phyloP scores from a whole-genome alignment of 2,329 filamentous ascomycete genomes.

The Lachnellula arida region DNA sequence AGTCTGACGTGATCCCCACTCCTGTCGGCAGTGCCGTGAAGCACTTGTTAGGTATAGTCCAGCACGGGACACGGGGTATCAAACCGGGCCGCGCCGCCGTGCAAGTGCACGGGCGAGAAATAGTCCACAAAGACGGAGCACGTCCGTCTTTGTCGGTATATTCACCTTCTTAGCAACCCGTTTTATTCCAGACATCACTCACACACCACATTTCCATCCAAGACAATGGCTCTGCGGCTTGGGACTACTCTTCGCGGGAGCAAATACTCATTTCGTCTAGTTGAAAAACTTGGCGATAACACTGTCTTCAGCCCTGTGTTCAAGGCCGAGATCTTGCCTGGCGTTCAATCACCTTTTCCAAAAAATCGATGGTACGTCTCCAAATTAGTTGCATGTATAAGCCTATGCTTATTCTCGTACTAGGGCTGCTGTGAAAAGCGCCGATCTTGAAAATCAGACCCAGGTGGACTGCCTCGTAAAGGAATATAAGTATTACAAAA shows the following conservation, averaged over 20 bases:
- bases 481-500: slow-evolving; percentile 11
- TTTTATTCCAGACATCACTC: slow-evolving; percentile 1
- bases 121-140: too few species aligned
- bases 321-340: slow-evolving; percentile 7
- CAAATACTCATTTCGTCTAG: slow-evolving; percentile 5
- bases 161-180: too few species aligned
- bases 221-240: slow-evolving; percentile 4
- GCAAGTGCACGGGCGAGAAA: too few species aligned
- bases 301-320: slow-evolving; percentile 7
- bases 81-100: too few species aligned
- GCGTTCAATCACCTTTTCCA: slow-evolving; percentile 5
- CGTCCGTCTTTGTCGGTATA: too few species aligned
- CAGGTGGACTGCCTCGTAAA: slow-evolving; percentile 6
- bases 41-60: neutral
- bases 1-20: neutral
- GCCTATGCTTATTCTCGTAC: slow-evolving; percentile 3
- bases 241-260: slow-evolving; percentile 3
- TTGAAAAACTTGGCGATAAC: slow-evolving; percentile 9
- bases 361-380: slow-evolving; percentile 7
- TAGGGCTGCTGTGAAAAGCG: slow-evolving; percentile 9
- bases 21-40: neutral
- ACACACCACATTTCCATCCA: neutral
- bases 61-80: too few species aligned
- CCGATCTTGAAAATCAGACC: slow-evolving; percentile 4
- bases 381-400: neutral